Evolutionary conservation across 768 basidiomycete genomes (phyloP), one percentile per base, ranked within the genome.

Genomic region (Gautieria morchelliformis): DNA sequence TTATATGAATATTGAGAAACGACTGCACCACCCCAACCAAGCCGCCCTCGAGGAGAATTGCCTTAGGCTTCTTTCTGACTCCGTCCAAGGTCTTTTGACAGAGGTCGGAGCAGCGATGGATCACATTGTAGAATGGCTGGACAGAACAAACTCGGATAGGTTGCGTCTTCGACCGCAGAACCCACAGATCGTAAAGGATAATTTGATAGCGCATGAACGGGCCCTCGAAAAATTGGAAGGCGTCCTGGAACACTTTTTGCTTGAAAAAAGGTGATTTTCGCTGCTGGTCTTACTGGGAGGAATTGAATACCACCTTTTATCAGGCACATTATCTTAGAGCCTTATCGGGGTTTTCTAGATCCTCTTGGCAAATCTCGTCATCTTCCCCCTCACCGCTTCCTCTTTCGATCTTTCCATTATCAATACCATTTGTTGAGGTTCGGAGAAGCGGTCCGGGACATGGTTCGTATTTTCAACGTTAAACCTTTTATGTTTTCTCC

Each of bases 321-420:
- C 44, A 79, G 75, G 37, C 72, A 80, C 64, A 63, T 63, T 4
- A 74, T 89, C 12, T 67, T 87, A 1, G 83, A 84, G 33, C 84
- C 85, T 1, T 89, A 87, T 63, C 72, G 76, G 5, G 64, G 69
- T 11, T 73, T 74, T 0, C 80, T 87, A 53, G 75, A 77, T 33
- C 62, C 72, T 4, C 67, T 46, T 52, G 60, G 15, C 59, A 55
- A 30, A 56, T 62, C 53, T 14, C 59, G 69, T n/a, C 75, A 78
- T 7, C 69, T 75, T 12, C 81, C 80, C 0, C 78, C 82, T 0
- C 87, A 89, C 67, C 79, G 82, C 41, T 81, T 83, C 64, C 71
- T 90, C 8, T 90, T 90, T 62, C 72, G 87, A 56, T 85, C 83
- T 51, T 89, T 84, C 62, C 78, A 86, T 30, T 89, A 86, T 65